Conservation (phyloP, 179 eudicot genomes). For the Silene vulgaris region DNA sequence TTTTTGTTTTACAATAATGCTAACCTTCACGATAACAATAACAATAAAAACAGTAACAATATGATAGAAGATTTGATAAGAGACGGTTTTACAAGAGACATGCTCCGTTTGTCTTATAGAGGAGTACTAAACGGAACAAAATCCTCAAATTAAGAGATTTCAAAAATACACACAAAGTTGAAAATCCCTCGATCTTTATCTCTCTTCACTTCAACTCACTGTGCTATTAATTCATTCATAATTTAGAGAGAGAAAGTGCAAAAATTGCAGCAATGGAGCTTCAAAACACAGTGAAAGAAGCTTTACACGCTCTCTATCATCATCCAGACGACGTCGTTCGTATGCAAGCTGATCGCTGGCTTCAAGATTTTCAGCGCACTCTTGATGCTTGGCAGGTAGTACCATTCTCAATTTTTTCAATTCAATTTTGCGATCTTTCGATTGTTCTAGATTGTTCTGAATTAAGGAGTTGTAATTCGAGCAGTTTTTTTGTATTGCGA, state of each 20-base stretch:
- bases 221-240: background rate
- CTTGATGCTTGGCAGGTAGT: constrained; percentile 97
- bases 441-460: background rate
- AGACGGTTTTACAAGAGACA: too few species aligned
- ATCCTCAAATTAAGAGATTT: background rate
- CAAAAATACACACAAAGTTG: background rate
- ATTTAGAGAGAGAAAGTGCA: background rate
- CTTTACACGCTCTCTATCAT: constrained; percentile 91
- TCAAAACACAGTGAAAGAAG: constrained; percentile 90
- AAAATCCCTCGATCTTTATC: constrained; percentile 4
- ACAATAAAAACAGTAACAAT: too few species aligned
- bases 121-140: too few species aligned
- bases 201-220: background rate
- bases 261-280: constrained; percentile 53
- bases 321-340: constrained; percentile 92
- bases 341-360: constrained; percentile 96
- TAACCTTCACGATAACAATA: too few species aligned
- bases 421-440: constrained; percentile 8
- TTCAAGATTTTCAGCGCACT: constrained; percentile 86
- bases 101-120: too few species aligned
- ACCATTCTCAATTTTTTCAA: background rate
- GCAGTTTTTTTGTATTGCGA: constrained; percentile 1
- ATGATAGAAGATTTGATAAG: too few species aligned
- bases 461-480: background rate
- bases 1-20: too few species aligned